phyloP scores from a whole-genome alignment of 2,329 filamentous ascomycete species.

The Trichothecium sympodiale region DNA sequence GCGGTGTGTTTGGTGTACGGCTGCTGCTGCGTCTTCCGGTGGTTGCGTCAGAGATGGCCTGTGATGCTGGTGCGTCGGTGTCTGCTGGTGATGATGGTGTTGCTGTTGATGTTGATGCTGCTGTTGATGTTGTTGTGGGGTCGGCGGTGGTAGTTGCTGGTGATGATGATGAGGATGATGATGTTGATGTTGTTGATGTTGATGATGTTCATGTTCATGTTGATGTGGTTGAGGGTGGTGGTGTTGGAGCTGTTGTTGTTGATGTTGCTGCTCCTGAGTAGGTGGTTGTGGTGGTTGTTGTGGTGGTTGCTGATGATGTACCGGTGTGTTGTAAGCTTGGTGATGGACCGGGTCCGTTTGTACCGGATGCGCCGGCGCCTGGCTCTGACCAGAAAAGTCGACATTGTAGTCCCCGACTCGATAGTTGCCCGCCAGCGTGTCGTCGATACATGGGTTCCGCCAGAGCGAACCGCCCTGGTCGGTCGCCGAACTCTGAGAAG shows the following conservation, averaged over 20 bases:
- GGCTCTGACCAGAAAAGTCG: conserved; percentile 58
- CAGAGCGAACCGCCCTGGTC: conserved; percentile 68
- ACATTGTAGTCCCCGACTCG: conserved; percentile 64
- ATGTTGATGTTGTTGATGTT: conserved; percentile 3
- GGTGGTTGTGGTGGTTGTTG: conserved; percentile 11
- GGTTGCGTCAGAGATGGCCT: neutral
- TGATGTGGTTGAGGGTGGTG: conserved; percentile 11
- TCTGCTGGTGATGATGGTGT: conserved; percentile 28
- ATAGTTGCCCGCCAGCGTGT: conserved; percentile 66
- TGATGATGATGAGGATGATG: conserved; percentile 1
- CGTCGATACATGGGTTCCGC: conserved; percentile 63
- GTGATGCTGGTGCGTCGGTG: conserved; percentile 22
- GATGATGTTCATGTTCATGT: conserved; percentile 23
- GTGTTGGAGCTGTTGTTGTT: conserved; percentile 3
- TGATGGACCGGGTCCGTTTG: conserved; percentile 14
- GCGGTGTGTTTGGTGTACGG: conserved; percentile 15
- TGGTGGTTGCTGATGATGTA: conserved; percentile 18
- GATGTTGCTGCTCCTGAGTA: conserved; percentile 12
- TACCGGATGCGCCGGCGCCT: conserved; percentile 23
- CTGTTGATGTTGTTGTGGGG: conserved; percentile 10
- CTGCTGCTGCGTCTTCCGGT: conserved; percentile 4
- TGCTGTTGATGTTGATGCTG: conserved; percentile 21
- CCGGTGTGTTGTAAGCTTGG: conserved; percentile 47
- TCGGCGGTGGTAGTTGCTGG: conserved; percentile 3
- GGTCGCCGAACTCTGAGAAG: conserved; percentile 53